Conservation (phyloP, 2,329 filamentous ascomycete genomes). For the Fusarium sp. region DNA sequence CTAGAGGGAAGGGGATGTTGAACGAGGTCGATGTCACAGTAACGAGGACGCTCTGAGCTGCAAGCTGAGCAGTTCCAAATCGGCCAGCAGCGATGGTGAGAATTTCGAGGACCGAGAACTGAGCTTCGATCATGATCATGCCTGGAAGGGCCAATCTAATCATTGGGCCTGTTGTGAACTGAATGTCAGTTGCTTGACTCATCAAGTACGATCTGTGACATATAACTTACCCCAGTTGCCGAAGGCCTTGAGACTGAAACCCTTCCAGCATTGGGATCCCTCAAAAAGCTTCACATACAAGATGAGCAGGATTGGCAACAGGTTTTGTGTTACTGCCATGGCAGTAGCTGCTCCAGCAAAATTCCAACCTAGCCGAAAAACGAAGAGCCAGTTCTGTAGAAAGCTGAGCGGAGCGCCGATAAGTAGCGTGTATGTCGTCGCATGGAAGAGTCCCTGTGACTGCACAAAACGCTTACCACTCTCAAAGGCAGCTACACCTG, state of each 20-base stretch:
- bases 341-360: constrained; percentile 86
- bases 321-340: constrained; percentile 81
- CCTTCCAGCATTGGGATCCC: constrained; percentile 85
- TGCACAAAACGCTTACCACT: constrained; percentile 84
- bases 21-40: constrained; percentile 85
- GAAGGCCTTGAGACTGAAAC: constrained; percentile 77
- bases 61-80: constrained; percentile 82
- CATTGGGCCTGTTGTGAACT: constrained; percentile 69
- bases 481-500: constrained; percentile 82
- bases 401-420: constrained; percentile 82
- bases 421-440: constrained; percentile 81
- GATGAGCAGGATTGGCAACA: constrained; percentile 81
- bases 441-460: constrained; percentile 83
- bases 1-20: constrained; percentile 90
- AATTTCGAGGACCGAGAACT: constrained; percentile 91
- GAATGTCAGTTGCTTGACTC: neutral
- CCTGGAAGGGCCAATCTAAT: constrained; percentile 87
- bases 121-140: constrained; percentile 91
- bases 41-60: constrained; percentile 86
- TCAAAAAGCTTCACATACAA: constrained; percentile 80
- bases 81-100: constrained; percentile 84
- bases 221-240: constrained; percentile 72
- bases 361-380: constrained; percentile 76
- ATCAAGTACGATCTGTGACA: neutral
- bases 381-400: constrained; percentile 81